Evolutionary conservation across 2,329 filamentous ascomycete genomes (phyloP).

Genomic region (Talaromyces sp.): DNA sequence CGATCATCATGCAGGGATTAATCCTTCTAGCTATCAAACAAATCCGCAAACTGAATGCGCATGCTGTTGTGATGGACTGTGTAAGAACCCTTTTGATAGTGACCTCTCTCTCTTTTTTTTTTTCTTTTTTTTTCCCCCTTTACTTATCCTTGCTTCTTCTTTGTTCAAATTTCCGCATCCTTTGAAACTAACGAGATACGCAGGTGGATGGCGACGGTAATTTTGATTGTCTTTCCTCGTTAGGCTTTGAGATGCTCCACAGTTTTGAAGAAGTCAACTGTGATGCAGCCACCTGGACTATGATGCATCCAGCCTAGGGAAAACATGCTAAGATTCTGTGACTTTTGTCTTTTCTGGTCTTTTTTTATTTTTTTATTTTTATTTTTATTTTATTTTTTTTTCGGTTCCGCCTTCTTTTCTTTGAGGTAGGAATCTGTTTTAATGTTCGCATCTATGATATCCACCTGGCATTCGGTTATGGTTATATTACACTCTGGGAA

Average conservation of each 20-base stretch:
- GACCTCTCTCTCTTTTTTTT: background rate
- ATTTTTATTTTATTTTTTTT: background rate
- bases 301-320: conserved; percentile 49
- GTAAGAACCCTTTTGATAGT: conserved; percentile 63
- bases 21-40: conserved; percentile 80
- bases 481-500: background rate
- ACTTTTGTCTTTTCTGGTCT: conserved; percentile 3
- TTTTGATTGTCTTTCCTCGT: conserved; percentile 71
- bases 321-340: background rate
- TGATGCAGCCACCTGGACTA: conserved; percentile 64
- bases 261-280: conserved; percentile 80
- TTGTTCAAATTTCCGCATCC: background rate
- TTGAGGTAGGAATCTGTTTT: conserved; percentile 3
- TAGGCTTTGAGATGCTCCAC: conserved; percentile 80
- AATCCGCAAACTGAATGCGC: conserved; percentile 75
- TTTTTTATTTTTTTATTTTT: background rate
- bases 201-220: conserved; percentile 73
- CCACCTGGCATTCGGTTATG: conserved; percentile 21
- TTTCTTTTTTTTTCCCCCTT: conserved; percentile 1
- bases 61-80: conserved; percentile 76
- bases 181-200: conserved; percentile 29
- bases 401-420: background rate
- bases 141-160: background rate
- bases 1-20: conserved; percentile 74
- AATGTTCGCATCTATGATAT: conserved; percentile 25